Evolutionary conservation across 805 yeast species (phyloP), one percentile per base, ranked within the genome.

Genomic region (Trichomonascus vanleenenianus): DNA sequence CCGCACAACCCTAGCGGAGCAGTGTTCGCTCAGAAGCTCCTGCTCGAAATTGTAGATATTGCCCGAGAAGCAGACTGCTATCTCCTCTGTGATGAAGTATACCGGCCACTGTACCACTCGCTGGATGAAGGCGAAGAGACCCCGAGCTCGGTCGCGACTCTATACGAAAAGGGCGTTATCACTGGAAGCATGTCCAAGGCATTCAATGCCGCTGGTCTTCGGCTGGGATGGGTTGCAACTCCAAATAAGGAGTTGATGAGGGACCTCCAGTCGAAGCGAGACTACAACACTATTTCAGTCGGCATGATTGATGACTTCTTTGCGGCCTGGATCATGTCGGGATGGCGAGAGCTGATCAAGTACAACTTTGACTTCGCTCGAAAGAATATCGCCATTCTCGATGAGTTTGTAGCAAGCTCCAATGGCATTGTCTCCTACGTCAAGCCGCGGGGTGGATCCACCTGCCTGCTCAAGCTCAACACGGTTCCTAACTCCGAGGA

Each of bases 101-200:
- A 76, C 53, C 59, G 79, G 8, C 81, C 80, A 9, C 59, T 76
- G 42, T 73, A 63, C 55, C 78, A 75, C 55, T 62, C 70, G 3
- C 50, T 61, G 7, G 51, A 53, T 1, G 49, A 55, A 2, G 56
- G 43, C 12, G 47, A 45, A 16, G 38, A 30, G 2, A 20, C 36
- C n/a, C 75, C 78, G 3, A 58, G 57, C 27, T 69, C 76, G 2
- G 64, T 71, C 11, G 67, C 70, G 10, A 61, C 66, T 30, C 55
- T 74, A 19, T 72, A 72, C 47, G 64, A 63, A 2, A 68, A 66
- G 48, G 70, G 73, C 3, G 63, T 75, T 33, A 65, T 71, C 7
- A 73, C 79, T 1, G 66, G 75, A 2, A 74, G 79, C 5, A 68
- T 70, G 63, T 74, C 79, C n/a, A 76, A 75, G 53, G 76, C 78